Conservation (phyloP, 257 asterid genomes). For the Paulownia fortunei region DNA sequence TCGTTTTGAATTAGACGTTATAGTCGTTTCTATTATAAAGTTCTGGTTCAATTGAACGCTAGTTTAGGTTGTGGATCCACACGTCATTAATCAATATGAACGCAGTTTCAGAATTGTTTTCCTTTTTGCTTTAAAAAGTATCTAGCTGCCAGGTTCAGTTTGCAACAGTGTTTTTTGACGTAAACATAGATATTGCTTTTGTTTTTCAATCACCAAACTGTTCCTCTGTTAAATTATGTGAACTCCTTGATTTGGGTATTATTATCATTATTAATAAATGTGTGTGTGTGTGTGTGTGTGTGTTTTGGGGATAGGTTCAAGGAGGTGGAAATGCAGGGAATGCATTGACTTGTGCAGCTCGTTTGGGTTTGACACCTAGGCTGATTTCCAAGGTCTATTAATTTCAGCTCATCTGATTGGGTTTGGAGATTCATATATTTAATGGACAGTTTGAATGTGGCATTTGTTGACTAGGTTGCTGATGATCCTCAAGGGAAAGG, state of each 20-base stretch:
- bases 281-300: slow-evolving; percentile 11
- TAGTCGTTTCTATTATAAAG: neutral
- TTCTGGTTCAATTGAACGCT: neutral
- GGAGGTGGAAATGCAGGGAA: slow-evolving; percentile 98
- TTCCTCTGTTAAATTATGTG: neutral
- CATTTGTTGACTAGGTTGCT: slow-evolving; percentile 64
- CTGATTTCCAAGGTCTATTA: slow-evolving; percentile 79
- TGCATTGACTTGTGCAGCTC: slow-evolving; percentile 91
- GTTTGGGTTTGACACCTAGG: slow-evolving; percentile 80
- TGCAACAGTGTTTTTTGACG: neutral
- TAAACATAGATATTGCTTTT: neutral
- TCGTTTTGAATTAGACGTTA: neutral
- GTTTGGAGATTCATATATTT: slow-evolving; percentile 16
- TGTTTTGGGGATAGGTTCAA: slow-evolving; percentile 55
- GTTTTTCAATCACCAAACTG: neutral
- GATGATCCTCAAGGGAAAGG: slow-evolving; percentile 92
- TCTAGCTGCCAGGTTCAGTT: neutral
- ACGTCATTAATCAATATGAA: slow-evolving; percentile 20
- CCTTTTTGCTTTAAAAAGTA: neutral
- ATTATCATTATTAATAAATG: neutral
- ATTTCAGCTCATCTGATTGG: slow-evolving; percentile 10
- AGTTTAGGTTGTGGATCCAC: slow-evolving; percentile 3
- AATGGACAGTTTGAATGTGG: neutral
- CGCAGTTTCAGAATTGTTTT: neutral
- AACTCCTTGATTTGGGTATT: slow-evolving; percentile 14